A percentile compares a stretch with the other conserved stretches of the same genome.
These are phyloP conservation scores for Neurospora pannonica DNA, from an alignment of 495 filamentous ascomycete genomes.

Conservation along the genomic window DNA sequence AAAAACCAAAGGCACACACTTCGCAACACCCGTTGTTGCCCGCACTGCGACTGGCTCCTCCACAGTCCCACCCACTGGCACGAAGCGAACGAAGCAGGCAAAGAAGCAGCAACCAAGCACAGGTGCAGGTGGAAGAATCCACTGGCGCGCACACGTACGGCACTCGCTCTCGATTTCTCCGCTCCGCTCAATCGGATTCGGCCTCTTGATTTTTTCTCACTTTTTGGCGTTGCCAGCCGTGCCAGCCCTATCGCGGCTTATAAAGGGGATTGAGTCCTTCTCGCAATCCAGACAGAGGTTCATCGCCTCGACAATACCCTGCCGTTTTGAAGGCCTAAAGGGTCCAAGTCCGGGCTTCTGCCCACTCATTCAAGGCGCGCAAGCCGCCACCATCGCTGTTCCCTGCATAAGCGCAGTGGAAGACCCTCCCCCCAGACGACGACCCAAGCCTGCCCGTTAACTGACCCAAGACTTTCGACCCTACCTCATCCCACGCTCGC, in stretches of 20 bases:
- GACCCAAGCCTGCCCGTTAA: constrained; percentile 1
- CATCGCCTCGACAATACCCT: constrained; percentile 5
- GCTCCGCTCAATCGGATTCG: background rate
- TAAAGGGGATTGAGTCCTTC: background rate
- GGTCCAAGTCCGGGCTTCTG: constrained; percentile 14
- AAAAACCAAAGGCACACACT: background rate
- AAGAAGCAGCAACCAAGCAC: background rate
- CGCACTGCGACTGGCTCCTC: background rate
- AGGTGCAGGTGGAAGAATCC: background rate
- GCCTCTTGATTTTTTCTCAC: background rate
- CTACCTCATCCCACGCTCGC: background rate
- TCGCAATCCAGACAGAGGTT: background rate
- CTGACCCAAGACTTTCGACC: background rate
- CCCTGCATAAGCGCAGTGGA: constrained; percentile 27
- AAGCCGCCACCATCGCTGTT: constrained; percentile 24
- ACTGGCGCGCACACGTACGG: background rate
- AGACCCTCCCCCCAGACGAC: constrained; percentile 8
- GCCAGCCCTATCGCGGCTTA: background rate
- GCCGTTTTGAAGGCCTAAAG: constrained; percentile 21
- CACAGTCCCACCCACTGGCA: background rate
- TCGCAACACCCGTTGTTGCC: background rate
- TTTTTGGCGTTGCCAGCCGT: background rate
- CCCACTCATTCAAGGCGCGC: constrained; percentile 22
- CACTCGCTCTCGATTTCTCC: background rate
- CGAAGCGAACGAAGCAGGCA: background rate